Base-by-base conservation (phyloP, 352 stramenopile species). In the Aphanomyces cochlioides region DNA sequence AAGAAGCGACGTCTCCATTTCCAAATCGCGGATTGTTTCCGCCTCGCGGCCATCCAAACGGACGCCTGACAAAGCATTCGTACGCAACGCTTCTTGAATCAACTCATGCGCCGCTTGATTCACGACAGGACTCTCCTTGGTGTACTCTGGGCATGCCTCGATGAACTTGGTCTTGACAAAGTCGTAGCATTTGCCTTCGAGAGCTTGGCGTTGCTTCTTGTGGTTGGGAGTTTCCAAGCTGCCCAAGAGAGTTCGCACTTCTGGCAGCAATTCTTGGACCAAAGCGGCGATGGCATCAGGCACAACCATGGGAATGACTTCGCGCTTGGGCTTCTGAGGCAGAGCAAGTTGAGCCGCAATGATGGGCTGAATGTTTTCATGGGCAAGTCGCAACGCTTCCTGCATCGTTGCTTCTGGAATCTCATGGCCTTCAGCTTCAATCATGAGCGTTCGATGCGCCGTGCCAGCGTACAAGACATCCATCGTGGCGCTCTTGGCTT, bases 391-490 rank as follows among this genome's bases (percentile, higher is more conserved):
- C 48, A 97, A 67, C 12, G 87, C 89, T 68, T 92, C 77, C 21
- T 81, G 75, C 67, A 97, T 79, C 71, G 85, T 83, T 7, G 78
- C 71, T 48, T 97, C 89, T 10, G 75, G 56, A 41, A 95, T 78
- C 68, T 96, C 78, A 41, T 92, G 73, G 36, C 89, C 90, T 13
- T 84, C 83, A 5, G 89, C 88, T 73, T 97, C 90, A 63, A 97
- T 93, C 90, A 97, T 96, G 36, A 97, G 67, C 65, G 83, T 86
- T 41, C 87, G 82, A 36, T 78, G 68, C 41, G 85, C 80, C 40
- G 81, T 96, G 34, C 79, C 90, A 13, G 89, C 88, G 72, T 96
- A 97, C 19, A 97, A 71, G 56, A 97, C 73, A 74, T 95, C 81
- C 28, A 95, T 82, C 47, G 79, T 93, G 63, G 79, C 85, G 8